phyloP scores from a whole-genome alignment of 768 basidiomycete species.

The Auriscalpium orientale region DNA sequence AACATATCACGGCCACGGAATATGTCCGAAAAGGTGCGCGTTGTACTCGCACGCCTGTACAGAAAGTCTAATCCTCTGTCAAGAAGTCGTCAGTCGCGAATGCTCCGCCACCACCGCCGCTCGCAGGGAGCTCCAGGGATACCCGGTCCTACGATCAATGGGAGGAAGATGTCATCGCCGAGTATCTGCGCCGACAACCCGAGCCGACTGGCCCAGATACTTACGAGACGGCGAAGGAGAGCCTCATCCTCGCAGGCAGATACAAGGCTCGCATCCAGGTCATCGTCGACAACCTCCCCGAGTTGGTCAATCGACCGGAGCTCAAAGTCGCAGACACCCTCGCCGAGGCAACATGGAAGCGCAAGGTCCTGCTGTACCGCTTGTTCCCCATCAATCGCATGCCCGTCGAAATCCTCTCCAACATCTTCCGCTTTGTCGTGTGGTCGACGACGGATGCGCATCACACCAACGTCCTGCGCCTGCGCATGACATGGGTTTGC shows the following conservation, averaged over 20 bases:
- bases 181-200: conserved; percentile 3
- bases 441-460: conserved; percentile 35
- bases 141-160: not conserved
- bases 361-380: conserved; percentile 26
- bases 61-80: not conserved
- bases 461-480: conserved; percentile 25
- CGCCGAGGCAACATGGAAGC: conserved; percentile 2
- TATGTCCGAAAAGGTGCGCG: not conserved
- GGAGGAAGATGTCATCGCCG: not conserved
- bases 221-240: not conserved
- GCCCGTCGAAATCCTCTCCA: conserved; percentile 56
- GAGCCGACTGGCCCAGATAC: conserved; percentile 2
- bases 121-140: not conserved
- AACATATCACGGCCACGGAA: not conserved
- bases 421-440: conserved; percentile 53
- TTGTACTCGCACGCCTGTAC: no score
- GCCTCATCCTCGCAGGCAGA: not conserved
- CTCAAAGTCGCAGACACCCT: not conserved
- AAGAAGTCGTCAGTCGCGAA: not conserved
- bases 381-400: conserved; percentile 52
- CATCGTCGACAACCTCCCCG: not conserved
- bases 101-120: not conserved
- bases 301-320: not conserved
- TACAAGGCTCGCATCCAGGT: conserved; percentile 3
- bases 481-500: conserved; percentile 54